Base-by-base conservation (phyloP, 2,329 filamentous ascomycete genomes). In the Graphilbum ipis-grandicollis region DNA sequence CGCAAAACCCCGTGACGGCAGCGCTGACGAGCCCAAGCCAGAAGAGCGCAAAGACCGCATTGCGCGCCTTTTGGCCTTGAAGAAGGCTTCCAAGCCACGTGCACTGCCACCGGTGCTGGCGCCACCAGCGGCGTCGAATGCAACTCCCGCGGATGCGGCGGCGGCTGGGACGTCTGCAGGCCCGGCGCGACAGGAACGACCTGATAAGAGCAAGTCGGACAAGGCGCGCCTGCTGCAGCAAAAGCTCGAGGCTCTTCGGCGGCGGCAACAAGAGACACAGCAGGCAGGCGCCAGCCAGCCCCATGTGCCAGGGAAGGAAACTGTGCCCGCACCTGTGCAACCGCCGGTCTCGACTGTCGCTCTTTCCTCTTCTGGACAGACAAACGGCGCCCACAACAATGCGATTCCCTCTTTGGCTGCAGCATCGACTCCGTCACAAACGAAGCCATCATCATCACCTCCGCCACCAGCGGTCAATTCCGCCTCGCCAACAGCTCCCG, bases 221-320 rank as follows among this genome's bases (percentile, higher is more conserved):
- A 93, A 81, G 41, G 81, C 82, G 39, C 68, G 66, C 40, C 58
- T 85, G 23, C 65, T 86, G 33, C 74, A 82, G 44, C 71, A 83
- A 50, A 84, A 83, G 46, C 76, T 93, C 50, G 81, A 84, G 41
- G 78, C 78, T 18, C 58, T 90, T n/a, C n/a, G n/a, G 18, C 73
- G 74, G 46, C 75, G 71, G 46, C 59, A 28, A 31, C 39, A 37
- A 22, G 18, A 6, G 29, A 34, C 17, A 23, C 35, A 5, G 32
- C 26, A 17, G 32, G 26, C 26, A 13, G 26, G 21, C 21, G 6
- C 21, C 5, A 10, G 21, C 21, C 6, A 6, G 21, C 6, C 21
- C n/a, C n/a, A n/a, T n/a, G n/a, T n/a, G n/a, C n/a, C n/a, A n/a
- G n/a, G n/a, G n/a, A n/a, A n/a, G n/a, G n/a, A n/a, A n/a, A n/a